A percentile compares a stretch with the other conserved stretches of the same genome.
Conservation (phyloP, 2,329 filamentous ascomycete genomes). For the Podosphaera fusca region DNA sequence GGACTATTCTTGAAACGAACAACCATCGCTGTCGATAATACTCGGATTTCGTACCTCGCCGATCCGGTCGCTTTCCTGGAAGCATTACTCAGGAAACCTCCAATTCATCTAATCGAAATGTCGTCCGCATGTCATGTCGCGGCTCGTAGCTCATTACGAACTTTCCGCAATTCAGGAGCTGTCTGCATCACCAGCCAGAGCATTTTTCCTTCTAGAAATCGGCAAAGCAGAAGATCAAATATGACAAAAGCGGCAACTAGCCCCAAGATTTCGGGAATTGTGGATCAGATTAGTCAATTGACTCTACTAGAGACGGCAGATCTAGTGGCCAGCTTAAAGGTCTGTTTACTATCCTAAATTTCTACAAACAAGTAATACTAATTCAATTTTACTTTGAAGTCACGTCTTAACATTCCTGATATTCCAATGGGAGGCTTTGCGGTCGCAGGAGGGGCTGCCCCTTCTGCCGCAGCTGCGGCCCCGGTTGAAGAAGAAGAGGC, state of each 20-base stretch:
- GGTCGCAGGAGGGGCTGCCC: slow-evolving; percentile 28
- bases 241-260: slow-evolving; percentile 53
- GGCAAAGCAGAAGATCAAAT: slow-evolving; percentile 54
- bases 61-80: not conserved
- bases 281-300: slow-evolving; percentile 97
- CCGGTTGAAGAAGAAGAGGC: slow-evolving; percentile 66
- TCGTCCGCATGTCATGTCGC: slow-evolving; percentile 38
- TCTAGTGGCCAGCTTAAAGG: slow-evolving; percentile 85
- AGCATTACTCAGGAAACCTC: slow-evolving; percentile 2
- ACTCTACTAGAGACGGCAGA: slow-evolving; percentile 94
- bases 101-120: slow-evolving; percentile 23
- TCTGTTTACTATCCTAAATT: slow-evolving; percentile 19
- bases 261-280: slow-evolving; percentile 84
- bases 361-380: slow-evolving; percentile 3
- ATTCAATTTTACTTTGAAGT: slow-evolving; percentile 26
- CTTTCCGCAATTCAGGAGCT: slow-evolving; percentile 27
- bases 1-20: not conserved
- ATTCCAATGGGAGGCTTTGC: slow-evolving; percentile 85
- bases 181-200: slow-evolving; percentile 19
- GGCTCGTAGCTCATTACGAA: slow-evolving; percentile 39
- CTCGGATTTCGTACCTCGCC: not conserved
- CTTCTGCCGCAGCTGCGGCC: slow-evolving; percentile 29
- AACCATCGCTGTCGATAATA: not conserved
- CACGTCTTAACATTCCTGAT: slow-evolving; percentile 90
- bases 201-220: slow-evolving; percentile 17